Base-by-base conservation (phyloP, 1,284 basidiomycete genomes). In the Gomphus bonarii region DNA sequence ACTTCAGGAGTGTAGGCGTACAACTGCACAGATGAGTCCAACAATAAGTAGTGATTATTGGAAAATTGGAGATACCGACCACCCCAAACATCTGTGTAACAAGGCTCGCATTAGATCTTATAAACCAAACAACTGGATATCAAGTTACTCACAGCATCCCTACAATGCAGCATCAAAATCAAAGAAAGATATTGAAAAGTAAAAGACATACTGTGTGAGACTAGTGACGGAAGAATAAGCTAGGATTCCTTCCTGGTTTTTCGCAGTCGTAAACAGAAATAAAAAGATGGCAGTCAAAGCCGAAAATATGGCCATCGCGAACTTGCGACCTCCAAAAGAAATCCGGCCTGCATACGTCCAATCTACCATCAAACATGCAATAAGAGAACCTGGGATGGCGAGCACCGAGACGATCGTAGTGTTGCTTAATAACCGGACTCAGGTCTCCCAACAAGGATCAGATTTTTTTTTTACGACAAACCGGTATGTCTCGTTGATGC, bases 1-100 rank as follows among this genome's bases (percentile, higher is more conserved):
- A 82, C 76, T 63, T 84, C 82, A 18, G 83, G 83, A 0, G 79
- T 79, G 62, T 81, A 80, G 3, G 79, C 80, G 61, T 77, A 84
- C 18, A 84, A 70, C 54, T 55, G 12, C 40, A 25, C 14, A 12
- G 14, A 30, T 48, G 11, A 49, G 12, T 25, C 18, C 3, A 18
- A 16, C 7, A 9, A n/a, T 7, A 38, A 35, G 18, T 1, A 38
- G 28, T n/a, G n/a, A 18, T 14, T 3, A 8, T 7, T 33, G 8
- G 9, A 3, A 12, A 28, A 55, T 36, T 36, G n/a, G n/a, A n/a
- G n/a, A n/a, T n/a, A 36, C 54, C 36, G n/a, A 55, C 54, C 11
- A 83, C 74, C 11, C 79, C 81, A 64, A 82, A 80, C 79, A 80
- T 81, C 73, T 76, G 42, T 8, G 48, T 35, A 31, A 48, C 31